A percentile compares a stretch with the other conserved stretches of the same genome.
Evolutionary conservation across 1,284 basidiomycete genomes (phyloP).

Genomic region (Dichomitus squalens): DNA sequence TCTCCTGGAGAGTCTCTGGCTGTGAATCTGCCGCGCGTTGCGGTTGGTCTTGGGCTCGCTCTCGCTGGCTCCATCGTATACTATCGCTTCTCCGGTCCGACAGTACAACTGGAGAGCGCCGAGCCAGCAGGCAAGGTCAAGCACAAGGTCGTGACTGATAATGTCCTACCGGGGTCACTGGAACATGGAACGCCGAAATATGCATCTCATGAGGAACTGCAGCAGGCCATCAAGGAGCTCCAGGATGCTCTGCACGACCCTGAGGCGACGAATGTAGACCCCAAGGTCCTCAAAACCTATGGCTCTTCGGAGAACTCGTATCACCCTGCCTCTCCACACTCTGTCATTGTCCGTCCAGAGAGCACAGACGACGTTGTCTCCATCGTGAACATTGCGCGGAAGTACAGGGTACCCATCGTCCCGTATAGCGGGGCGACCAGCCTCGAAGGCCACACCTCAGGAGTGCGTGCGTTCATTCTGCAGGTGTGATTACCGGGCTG

Average conservation of each 20-base stretch:
- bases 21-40: neutral
- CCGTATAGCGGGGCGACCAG: constrained; percentile 69
- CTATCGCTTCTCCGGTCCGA: neutral
- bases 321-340: constrained; percentile 64
- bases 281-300: constrained; percentile 50
- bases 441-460: constrained; percentile 61
- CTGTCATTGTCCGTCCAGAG: constrained; percentile 61
- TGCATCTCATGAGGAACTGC: constrained; percentile 41
- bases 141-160: too few species aligned
- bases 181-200: constrained; percentile 5
- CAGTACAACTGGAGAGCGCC: neutral
- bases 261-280: constrained; percentile 51
- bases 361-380: constrained; percentile 63
- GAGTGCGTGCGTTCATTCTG: constrained; percentile 42
- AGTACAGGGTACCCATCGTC: constrained; percentile 56
- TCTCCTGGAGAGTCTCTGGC: neutral
- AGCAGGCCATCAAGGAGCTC: constrained; percentile 58
- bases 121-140: neutral
- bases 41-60: neutral
- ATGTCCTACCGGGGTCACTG: neutral
- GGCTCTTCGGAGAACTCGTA: constrained; percentile 73
- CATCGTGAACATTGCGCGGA: constrained; percentile 58
- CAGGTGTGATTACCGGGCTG: too few species aligned
- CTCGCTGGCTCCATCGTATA: neutral
- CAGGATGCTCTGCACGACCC: constrained; percentile 46